These are phyloP conservation scores for Saxophila tyrrhenica DNA, from an alignment of 495 filamentous ascomycete genomes.

Conservation along the genomic window DNA sequence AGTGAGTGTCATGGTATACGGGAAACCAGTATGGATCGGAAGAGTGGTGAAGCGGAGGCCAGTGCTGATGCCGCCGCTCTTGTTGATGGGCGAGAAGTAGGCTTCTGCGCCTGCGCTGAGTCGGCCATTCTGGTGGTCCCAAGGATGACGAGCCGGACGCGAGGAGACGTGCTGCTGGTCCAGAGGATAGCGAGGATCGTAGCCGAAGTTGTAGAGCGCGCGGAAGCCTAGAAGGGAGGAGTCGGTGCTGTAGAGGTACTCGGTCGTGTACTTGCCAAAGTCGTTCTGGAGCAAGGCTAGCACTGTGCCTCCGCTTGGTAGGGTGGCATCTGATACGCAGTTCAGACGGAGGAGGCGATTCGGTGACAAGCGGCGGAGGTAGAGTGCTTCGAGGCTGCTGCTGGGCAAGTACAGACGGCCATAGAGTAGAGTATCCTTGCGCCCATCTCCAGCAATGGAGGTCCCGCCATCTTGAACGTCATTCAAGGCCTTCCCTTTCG, in stretches of 20 bases:
- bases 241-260: conserved; percentile 87
- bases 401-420: conserved; percentile 78
- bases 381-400: conserved; percentile 75
- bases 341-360: conserved; percentile 68
- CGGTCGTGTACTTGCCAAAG: conserved; percentile 73
- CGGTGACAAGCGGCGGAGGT: conserved; percentile 69
- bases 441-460: conserved; percentile 9
- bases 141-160: conserved; percentile 14
- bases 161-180: conserved; percentile 6
- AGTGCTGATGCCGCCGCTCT: conserved; percentile 69
- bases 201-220: conserved; percentile 89
- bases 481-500: conserved; percentile 29
- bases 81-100: conserved; percentile 89
- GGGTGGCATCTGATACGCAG: conserved; percentile 64
- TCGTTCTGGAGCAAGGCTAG: conserved; percentile 81
- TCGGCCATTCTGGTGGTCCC: conserved; percentile 24
- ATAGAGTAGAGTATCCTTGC: conserved; percentile 61
- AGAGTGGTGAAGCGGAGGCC: conserved; percentile 84
- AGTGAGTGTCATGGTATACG: conserved; percentile 71
- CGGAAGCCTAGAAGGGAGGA: conserved; percentile 77
- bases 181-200: conserved; percentile 47
- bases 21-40: conserved; percentile 73
- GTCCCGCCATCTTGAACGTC: conserved; percentile 38
- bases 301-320: conserved; percentile 63
- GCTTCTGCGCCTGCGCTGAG: conserved; percentile 65